These are phyloP conservation scores for Nemania sp. DNA, from an alignment of 2,329 filamentous ascomycete genomes.

Conservation along the genomic window DNA sequence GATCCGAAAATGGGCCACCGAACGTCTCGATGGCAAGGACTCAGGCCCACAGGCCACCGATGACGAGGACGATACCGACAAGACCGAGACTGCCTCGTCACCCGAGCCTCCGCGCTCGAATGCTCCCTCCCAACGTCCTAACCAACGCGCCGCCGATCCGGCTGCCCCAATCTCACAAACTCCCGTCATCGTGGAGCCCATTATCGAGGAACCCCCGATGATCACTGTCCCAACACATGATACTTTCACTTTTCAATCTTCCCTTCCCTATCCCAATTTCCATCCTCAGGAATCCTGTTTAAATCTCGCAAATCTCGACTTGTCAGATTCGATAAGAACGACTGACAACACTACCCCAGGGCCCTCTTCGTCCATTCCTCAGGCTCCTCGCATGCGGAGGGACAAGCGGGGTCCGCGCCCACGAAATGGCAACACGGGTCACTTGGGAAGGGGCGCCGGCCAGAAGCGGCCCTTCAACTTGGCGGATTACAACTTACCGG, in stretches of 20 bases:
- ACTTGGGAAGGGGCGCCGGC: slow-evolving; percentile 66
- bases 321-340: slow-evolving; percentile 53
- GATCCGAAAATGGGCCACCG: slow-evolving; percentile 67
- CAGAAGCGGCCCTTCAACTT: slow-evolving; percentile 74
- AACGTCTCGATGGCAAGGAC: slow-evolving; percentile 68
- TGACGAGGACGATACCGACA: slow-evolving; percentile 71
- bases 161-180: slow-evolving; percentile 36
- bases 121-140: slow-evolving; percentile 45
- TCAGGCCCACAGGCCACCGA: slow-evolving; percentile 57
- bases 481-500: slow-evolving; percentile 70
- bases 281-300: slow-evolving; percentile 55
- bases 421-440: slow-evolving; percentile 36
- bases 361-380: slow-evolving; percentile 37
- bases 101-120: slow-evolving; percentile 58
- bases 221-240: slow-evolving; percentile 60
- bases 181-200: slow-evolving; percentile 20
- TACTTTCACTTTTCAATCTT: slow-evolving; percentile 70
- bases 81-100: slow-evolving; percentile 62
- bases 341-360: slow-evolving; percentile 43
- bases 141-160: slow-evolving; percentile 43
- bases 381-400: slow-evolving; percentile 32
- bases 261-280: slow-evolving; percentile 58
- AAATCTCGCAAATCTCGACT: slow-evolving; percentile 62
- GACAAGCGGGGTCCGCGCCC: slow-evolving; percentile 32
- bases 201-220: slow-evolving; percentile 36